Base-by-base conservation (phyloP, 257 asterid species). In the Asclepias syriaca region DNA sequence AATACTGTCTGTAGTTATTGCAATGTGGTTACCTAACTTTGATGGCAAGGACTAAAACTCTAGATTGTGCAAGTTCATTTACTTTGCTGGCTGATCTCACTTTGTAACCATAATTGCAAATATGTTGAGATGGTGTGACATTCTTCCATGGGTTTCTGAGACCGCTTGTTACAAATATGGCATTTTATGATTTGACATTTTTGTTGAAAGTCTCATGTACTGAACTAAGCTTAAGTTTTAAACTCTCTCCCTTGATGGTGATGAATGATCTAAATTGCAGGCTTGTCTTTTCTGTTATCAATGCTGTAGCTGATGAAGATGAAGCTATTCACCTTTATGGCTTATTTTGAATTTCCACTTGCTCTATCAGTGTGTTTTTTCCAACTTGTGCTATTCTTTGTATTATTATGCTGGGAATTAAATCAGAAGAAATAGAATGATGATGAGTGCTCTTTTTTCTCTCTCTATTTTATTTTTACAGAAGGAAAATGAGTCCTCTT, bases 291-390 rank as follows among this genome's bases (percentile, higher is more conserved):
- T 81, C 96, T 15, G 81, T 79, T n/a, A 80, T 88, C 71, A 81
- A 80, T 58, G 82, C 81, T 68, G 84, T 87, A 49, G 88, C 91
- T 13, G 90, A 85, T 34, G 96, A 88, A n/a, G 96, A 87, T 21
- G 94, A 85, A 49, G 77, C 68, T n/a, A 50, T 87, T 14, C 80
- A 77, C 45, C 53, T 76, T 16, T 75, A 73, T 39, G 85, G 84
- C 75, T 76, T 68, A 49, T 74, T 66, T 14, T 85, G 82, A 84
- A 56, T 46, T 49, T 72, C 69, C 0, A 19, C 69, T 43, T 40
- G 48, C 71, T 19, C 8, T 58, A 10, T 24, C 61, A 5, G 8
- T 45, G 66, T 58, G 49, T 24, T 65, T 39, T 4, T 18, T 19
- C 8, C 48, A 6, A 18, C 46, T 65, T 24, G 56, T 40, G 2